Conservation (phyloP, 805 yeast genomes). For the Dipodascus albidus region DNA sequence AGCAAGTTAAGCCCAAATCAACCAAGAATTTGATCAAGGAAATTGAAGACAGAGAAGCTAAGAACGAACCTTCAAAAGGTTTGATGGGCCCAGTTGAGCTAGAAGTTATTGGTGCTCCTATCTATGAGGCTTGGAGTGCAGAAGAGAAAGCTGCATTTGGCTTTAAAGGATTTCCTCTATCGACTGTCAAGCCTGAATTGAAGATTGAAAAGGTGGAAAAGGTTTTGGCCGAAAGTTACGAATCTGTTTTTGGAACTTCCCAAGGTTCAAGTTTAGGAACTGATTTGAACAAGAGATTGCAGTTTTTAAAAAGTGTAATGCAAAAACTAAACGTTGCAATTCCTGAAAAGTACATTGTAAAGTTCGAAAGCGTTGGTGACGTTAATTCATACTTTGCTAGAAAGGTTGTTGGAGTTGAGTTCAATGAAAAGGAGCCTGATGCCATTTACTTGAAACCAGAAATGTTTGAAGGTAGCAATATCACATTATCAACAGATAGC, state of each 20-base stretch:
- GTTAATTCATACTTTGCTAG: conserved; percentile 29
- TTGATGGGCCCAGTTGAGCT: conserved; percentile 10
- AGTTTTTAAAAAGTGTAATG: conserved; percentile 37
- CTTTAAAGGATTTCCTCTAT: conserved; percentile 23
- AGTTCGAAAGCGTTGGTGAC: conserved; percentile 29
- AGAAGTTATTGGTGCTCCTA: conserved; percentile 17
- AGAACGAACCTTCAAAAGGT: neutral
- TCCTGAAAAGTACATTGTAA: conserved; percentile 39
- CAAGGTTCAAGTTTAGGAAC: conserved; percentile 10
- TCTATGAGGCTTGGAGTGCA: conserved; percentile 10
- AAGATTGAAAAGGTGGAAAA: conserved; percentile 7
- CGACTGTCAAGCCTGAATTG: conserved; percentile 13
- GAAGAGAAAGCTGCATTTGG: conserved; percentile 9
- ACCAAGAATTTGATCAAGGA: conserved; percentile 15
- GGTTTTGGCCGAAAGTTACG: conserved; percentile 5
- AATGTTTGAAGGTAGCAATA: conserved; percentile 46
- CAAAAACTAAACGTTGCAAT: conserved; percentile 38
- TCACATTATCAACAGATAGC: conserved; percentile 30
- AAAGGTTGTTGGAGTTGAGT: conserved; percentile 31
- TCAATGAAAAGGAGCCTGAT: conserved; percentile 60
- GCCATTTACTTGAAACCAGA: conserved; percentile 51
- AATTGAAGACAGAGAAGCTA: conserved; percentile 6
- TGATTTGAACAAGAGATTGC: conserved; percentile 40
- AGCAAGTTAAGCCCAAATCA: neutral
- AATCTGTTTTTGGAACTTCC: conserved; percentile 2